Evolutionary conservation across 2,329 filamentous ascomycete species (phyloP).

Genomic region (Diplodia sapinea): DNA sequence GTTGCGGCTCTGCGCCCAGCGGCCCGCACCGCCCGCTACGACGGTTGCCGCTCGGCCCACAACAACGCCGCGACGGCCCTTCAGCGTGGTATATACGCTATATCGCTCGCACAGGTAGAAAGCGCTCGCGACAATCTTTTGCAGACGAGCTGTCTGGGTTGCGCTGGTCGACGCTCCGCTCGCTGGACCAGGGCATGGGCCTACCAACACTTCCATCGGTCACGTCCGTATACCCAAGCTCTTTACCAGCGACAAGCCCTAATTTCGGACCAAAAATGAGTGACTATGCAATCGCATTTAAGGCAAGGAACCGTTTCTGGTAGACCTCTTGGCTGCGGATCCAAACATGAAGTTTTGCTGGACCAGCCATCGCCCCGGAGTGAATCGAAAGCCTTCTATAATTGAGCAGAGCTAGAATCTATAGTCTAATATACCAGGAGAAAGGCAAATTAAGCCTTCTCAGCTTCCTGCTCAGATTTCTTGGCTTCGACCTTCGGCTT

Average conservation of each 20-base stretch:
- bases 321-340: background rate
- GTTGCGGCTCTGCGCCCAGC: constrained; percentile 14
- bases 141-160: no score
- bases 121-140: no score
- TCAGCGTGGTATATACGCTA: no score
- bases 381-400: constrained; percentile 20
- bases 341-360: background rate
- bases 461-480: constrained; percentile 31
- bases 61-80: background rate
- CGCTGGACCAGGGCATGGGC: no score
- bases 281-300: no score
- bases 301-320: no score
- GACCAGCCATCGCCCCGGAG: background rate
- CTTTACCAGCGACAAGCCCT: no score
- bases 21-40: background rate
- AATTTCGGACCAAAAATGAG: no score
- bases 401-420: constrained; percentile 31
- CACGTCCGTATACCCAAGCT: no score
- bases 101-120: no score
- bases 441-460: constrained; percentile 27
- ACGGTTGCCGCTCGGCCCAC: background rate
- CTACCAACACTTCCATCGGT: no score
- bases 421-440: constrained; percentile 25
- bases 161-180: no score
- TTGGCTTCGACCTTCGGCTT: constrained; percentile 30